Conservation (phyloP, 768 basidiomycete genomes). For the Kwoniella mangroviensis region DNA sequence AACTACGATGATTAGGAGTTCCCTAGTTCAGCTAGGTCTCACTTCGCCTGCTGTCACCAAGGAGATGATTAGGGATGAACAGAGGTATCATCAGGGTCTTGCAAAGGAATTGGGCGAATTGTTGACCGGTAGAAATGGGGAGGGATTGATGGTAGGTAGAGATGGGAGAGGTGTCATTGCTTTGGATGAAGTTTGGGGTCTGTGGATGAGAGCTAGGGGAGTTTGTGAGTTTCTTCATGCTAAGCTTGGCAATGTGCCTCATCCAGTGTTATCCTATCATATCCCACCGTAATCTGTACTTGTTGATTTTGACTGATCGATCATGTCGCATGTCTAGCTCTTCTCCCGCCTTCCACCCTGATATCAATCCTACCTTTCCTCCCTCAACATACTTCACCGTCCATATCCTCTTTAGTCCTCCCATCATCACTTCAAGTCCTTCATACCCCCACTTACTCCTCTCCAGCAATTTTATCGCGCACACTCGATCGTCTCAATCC, state of each 20-base stretch:
- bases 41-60: slow-evolving; percentile 81
- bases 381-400: slow-evolving; percentile 68
- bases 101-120: slow-evolving; percentile 79
- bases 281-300: neutral
- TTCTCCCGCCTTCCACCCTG: slow-evolving; percentile 87
- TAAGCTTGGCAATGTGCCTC: neutral
- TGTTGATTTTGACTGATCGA: neutral
- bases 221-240: slow-evolving; percentile 66
- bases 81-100: slow-evolving; percentile 75
- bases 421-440: slow-evolving; percentile 76
- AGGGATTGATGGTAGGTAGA: slow-evolving; percentile 69
- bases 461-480: slow-evolving; percentile 70
- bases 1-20: slow-evolving; percentile 82
- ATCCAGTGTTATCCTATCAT: neutral
- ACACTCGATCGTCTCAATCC: slow-evolving; percentile 57
- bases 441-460: slow-evolving; percentile 78
- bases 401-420: slow-evolving; percentile 72
- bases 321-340: slow-evolving; percentile 62
- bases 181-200: slow-evolving; percentile 91
- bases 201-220: slow-evolving; percentile 91
- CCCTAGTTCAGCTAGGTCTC: slow-evolving; percentile 86
- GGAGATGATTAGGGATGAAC: slow-evolving; percentile 85
- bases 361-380: slow-evolving; percentile 75
- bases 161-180: slow-evolving; percentile 74
- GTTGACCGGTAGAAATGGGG: slow-evolving; percentile 62